Base-by-base conservation (phyloP, 495 filamentous ascomycete species). In the Lentithecium fluviatile region DNA sequence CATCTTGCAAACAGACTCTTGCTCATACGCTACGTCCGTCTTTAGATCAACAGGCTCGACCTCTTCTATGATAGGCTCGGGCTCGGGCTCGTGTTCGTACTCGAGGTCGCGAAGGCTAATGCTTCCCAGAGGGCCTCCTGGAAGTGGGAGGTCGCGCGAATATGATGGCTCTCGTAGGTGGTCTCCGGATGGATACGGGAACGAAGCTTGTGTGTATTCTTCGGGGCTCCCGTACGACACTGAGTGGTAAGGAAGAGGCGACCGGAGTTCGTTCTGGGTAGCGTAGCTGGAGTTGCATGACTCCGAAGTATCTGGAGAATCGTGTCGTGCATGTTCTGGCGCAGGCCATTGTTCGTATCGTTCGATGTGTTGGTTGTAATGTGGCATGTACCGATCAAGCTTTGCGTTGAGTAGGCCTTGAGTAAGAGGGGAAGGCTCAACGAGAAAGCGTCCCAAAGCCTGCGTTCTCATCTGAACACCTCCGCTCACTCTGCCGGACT, bases 21-120 rank as follows among this genome's bases (percentile, higher is more conserved):
- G 58, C 29, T 63, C 50, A 45, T 69, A 61, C 2, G 42, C 49
- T 15, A 45, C 46, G 5, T 58, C 68, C 13, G 64, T 45, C 60
- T 66, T 68, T 15, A 60, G 20, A 25, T 70, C 65, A 4, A 40
- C n/a, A 21, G 43, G 48, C 5, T 58, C 56, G 6, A 32, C 51
- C 20, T 65, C 65, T 56, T 62, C 63, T 43, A 57, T 40, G 19
- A 37, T 43, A 13, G 50, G 23, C 40, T 71, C 69, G 8, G 45
- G 47, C 43, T 67, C 59, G 29, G 29, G 29, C 10, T 53, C 52
- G 13, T 61, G 67, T 10, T 60, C 50, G 38, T 64, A 62, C 36
- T 72, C 67, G 17, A 72, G 40, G n/a, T 72, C 67, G 7, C 62
- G 43, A 21, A 66, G 59, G 32, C 50, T 58, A 42, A 69, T 66